These are phyloP conservation scores for Leptographium galeiforme DNA, from an alignment of 2,329 filamentous ascomycete species.

Conservation along the genomic window DNA sequence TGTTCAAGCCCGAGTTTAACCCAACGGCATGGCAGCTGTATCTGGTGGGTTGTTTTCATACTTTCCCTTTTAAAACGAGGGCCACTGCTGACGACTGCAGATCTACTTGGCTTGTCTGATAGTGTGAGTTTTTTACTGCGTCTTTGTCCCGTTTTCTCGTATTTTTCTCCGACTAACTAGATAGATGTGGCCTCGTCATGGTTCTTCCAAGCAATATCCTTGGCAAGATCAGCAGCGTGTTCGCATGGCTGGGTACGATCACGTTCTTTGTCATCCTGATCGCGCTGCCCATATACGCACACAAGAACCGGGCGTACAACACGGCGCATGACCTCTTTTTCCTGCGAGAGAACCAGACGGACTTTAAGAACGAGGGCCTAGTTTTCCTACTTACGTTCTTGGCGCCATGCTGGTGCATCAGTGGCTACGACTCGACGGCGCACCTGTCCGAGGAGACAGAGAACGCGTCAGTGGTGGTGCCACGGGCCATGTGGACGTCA, in stretches of 20 bases:
- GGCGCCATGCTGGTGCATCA: slow-evolving; percentile 5
- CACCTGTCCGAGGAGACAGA: slow-evolving; percentile 3
- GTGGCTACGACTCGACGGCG: slow-evolving; percentile 3
- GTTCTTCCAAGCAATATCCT: slow-evolving; percentile 3
- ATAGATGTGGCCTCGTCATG: slow-evolving; percentile 1
- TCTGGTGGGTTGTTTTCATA: not conserved
- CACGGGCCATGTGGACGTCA: slow-evolving; percentile 4
- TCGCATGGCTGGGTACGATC: slow-evolving; percentile 1
- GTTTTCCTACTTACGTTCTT: slow-evolving; percentile 4
- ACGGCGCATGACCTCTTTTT: slow-evolving; percentile 3
- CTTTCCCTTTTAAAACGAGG: not conserved
- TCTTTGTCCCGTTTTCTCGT: not conserved
- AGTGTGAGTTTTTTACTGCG: not conserved
- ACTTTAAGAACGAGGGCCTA: slow-evolving; percentile 1
- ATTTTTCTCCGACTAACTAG: not conserved
- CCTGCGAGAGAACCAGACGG: not conserved
- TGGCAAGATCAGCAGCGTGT: slow-evolving; percentile 2
- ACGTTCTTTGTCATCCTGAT: slow-evolving; percentile 2
- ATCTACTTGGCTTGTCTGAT: slow-evolving; percentile 3
- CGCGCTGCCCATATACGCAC: slow-evolving; percentile 1
- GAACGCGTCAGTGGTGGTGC: slow-evolving; percentile 1
- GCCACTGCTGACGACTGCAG: not conserved
- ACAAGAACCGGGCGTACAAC: not conserved
- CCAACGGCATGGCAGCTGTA: slow-evolving; percentile 2
- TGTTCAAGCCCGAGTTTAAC: slow-evolving; percentile 1